Evolutionary conservation across 306 rosid species (phyloP), one percentile per base, ranked within the genome.

Genomic region (Casuarina glauca): DNA sequence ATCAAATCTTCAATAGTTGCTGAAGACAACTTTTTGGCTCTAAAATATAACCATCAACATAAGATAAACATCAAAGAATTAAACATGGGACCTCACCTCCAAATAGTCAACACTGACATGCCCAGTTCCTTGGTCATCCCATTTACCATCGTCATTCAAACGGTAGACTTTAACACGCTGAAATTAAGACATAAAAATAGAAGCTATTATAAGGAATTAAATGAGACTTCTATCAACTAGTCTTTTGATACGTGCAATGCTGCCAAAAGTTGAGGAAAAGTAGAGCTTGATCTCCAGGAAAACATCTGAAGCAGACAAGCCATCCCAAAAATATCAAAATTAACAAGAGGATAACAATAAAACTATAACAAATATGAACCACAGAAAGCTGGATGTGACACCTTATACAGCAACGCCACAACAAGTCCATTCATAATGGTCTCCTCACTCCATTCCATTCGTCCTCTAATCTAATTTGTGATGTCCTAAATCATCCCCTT

Each of bases 91-190:
- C 87, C 87, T 78, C 45, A 94, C 98, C 97, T 94, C 98, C 81
- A 90, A 39, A 86, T 88, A 94, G 86, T 94, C 97, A 79, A 94
- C 91, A 81, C 91, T 76, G 75, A 89, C 92, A 76, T 94, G 96
- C 46, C 98, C 97, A 76, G 98, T 94, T 74, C 98, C 98, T 86
- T 92, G 97, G 82, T 94, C 98, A 78, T 94, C 98, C 98, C 98
- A 94, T 83, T 94, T 94, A 49, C 94, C 98, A 76, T 89, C 97
- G n/a, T 87, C 97, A 84, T 82, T 92, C 81, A 94, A 81, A 45
- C 98, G 98, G 80, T 94, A 94, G 44, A 94, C 97, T 88, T 94
- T 94, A 73, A 94, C 98, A 51, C 98, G 97, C 98, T 94, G 98
- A 81, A 84, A 82, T 64, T 48, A 68, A 77, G 46, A 77, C 66